Evolutionary conservation across 805 yeast species (phyloP), one percentile per base, ranked within the genome.

Genomic region (Debaryomyces hansenii): DNA sequence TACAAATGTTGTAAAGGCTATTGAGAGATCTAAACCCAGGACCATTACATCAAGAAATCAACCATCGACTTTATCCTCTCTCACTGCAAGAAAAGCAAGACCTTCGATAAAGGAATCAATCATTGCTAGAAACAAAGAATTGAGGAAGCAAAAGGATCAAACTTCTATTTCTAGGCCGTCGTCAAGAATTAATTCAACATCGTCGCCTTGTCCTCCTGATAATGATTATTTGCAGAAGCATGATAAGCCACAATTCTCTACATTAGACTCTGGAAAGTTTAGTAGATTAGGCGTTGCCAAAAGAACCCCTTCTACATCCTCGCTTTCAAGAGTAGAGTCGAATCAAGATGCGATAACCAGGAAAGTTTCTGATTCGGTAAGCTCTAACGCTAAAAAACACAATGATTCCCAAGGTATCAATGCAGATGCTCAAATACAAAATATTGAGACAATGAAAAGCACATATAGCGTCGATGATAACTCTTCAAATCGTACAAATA

Each of bases 1-100:
- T 43, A 44, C 67, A 0, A 74, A 67, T 46, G 72, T 76, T 0
- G 72, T 74, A 40, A 84, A 77, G 53, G 88, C 87, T 0, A 64
- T 88, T 12, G 90, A 84, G 47, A 73, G 81, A 56, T 69, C 82
- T 0, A 78, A 72, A 41, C 88, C 88, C 4, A 41, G 50, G 5
- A 59, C 64, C 42, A 48, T 67, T 45, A 50, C 54, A 9, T n/a
- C 37, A 1, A 20, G 32, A 14, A 27, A 18, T 28, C 36, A 27
- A 18, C 33, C 39, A 14, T 4, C 33, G 6, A 15, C 32, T 7
- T 16, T 12, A 14, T 11, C 50, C 7, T 37, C 39, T 2, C 7
- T 39, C 4, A 20, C 48, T 8, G 31, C 47, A 7, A 58, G 51
- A 18, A 70, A 59, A 37, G 40, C 62, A 4, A 66, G 79, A 40